Evolutionary conservation across 2,329 filamentous ascomycete genomes (phyloP).

Genomic region (Fusarium multiceps): DNA sequence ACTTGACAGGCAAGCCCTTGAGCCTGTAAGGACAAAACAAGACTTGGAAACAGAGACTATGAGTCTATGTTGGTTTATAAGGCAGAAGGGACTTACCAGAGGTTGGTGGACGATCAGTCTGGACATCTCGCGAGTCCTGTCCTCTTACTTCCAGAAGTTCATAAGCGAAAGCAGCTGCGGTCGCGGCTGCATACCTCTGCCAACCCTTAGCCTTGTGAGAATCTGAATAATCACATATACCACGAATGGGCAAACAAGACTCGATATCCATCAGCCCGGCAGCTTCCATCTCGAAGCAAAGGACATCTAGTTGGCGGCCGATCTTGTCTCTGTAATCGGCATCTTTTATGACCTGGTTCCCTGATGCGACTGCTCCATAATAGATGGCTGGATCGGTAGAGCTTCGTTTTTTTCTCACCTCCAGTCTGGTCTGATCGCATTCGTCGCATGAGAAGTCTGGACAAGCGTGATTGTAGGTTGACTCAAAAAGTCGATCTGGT

Average conservation of each 20-base stretch:
- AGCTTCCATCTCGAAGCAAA: conserved; percentile 50
- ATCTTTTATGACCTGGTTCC: conserved; percentile 53
- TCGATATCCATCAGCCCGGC: conserved; percentile 46
- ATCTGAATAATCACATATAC: conserved; percentile 54
- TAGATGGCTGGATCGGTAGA: not conserved
- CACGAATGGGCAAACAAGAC: conserved; percentile 53
- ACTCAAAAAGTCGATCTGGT: not conserved
- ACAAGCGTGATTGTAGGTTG: not conserved
- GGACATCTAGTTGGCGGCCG: conserved; percentile 3
- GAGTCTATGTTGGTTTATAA: too few species aligned
- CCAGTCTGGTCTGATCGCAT: not conserved
- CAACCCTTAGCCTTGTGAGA: not conserved
- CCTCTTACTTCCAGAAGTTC: conserved; percentile 7
- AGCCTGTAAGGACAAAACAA: too few species aligned
- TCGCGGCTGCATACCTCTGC: not conserved
- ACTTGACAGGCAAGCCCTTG: too few species aligned
- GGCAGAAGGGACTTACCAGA: too few species aligned
- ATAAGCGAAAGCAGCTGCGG: not conserved
- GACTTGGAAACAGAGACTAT: too few species aligned
- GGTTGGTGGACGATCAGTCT: not conserved
- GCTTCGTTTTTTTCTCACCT: fast-evolving
- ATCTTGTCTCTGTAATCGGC: conserved; percentile 47
- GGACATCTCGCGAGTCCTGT: fast-evolving
- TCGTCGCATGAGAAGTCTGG: not conserved
- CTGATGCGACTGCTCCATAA: conserved; percentile 44